Conservation (phyloP, 306 rosid genomes). For the Gillenia trifoliata region DNA sequence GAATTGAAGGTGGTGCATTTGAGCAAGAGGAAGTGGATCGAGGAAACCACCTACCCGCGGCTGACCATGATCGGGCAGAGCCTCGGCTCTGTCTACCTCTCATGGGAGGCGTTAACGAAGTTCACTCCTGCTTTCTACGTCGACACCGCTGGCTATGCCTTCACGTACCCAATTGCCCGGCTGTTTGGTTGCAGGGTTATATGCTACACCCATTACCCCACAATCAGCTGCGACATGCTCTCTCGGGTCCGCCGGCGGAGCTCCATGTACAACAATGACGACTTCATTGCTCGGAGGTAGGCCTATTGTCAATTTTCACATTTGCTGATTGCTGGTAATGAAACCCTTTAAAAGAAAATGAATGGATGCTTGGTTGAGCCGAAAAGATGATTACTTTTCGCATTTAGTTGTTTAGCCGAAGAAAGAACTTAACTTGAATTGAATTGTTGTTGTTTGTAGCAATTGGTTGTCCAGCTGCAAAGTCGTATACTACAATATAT, state of each 20-base stretch:
- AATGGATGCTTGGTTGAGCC: background rate
- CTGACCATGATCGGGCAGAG: conserved; percentile 95
- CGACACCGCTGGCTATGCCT: conserved; percentile 91
- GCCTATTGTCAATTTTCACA: background rate
- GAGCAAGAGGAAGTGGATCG: conserved; percentile 80
- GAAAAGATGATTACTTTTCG: background rate
- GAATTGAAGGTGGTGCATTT: conserved; percentile 67
- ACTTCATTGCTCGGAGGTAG: conserved; percentile 60
- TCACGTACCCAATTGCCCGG: conserved; percentile 87
- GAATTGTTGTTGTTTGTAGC: conserved; percentile 43
- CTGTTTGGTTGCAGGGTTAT: conserved; percentile 83
- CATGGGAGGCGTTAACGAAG: conserved; percentile 85
- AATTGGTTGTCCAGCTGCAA: conserved; percentile 77
- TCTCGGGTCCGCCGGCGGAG: conserved; percentile 77
- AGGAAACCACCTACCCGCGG: conserved; percentile 78
- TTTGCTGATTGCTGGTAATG: background rate
- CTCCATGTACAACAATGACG: conserved; percentile 74
- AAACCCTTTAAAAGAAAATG: background rate
- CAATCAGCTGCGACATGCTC: conserved; percentile 94
- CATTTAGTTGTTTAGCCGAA: background rate
- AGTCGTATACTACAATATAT: conserved; percentile 63
- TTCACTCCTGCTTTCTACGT: conserved; percentile 69
- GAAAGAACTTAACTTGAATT: background rate
- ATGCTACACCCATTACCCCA: conserved; percentile 90
- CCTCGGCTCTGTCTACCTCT: conserved; percentile 74